A percentile compares a stretch with the other conserved stretches of the same genome.
These are phyloP conservation scores for Scytalidium sp. DNA, from an alignment of 2,329 filamentous ascomycete species.

Conservation along the genomic window DNA sequence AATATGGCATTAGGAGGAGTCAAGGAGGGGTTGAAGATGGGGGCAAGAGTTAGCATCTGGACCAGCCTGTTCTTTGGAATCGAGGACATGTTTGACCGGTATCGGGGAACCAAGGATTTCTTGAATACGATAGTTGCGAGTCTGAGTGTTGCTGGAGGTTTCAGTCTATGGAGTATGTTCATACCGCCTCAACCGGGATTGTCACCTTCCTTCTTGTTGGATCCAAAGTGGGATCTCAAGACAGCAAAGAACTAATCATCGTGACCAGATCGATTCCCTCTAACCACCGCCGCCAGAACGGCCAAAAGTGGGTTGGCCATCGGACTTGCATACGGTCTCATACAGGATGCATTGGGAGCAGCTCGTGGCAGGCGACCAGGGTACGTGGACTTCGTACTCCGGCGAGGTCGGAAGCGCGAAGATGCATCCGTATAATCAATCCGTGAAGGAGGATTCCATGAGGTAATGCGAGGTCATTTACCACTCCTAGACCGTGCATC, in stretches of 20 bases:
- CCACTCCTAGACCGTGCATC: too few relatives aligned
- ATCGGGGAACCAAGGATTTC: conserved; percentile 68
- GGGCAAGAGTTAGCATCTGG: conserved; percentile 67
- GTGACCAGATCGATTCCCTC: conserved; percentile 69
- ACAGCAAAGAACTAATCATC: conserved; percentile 5
- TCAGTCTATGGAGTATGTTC: conserved; percentile 78
- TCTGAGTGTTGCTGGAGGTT: conserved; percentile 78
- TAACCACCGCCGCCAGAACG: conserved; percentile 72
- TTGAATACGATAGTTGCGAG: conserved; percentile 80
- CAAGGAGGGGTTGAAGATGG: conserved; percentile 75
- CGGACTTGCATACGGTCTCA: conserved; percentile 74
- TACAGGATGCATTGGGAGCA: conserved; percentile 72
- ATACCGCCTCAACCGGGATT: not conserved
- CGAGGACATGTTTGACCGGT: conserved; percentile 81
- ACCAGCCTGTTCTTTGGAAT: conserved; percentile 73
- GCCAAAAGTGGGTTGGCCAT: conserved; percentile 77
- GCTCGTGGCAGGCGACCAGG: conserved; percentile 68
- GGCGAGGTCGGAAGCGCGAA: conserved; percentile 31
- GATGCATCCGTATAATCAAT: conserved; percentile 1
- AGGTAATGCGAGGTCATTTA: not conserved
- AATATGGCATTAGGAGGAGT: conserved; percentile 74
- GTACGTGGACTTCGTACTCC: conserved; percentile 68
- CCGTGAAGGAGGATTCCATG: not conserved
- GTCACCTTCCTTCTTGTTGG: not conserved
- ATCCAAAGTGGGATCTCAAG: conserved; percentile 5